phyloP scores from a whole-genome alignment of 1,284 basidiomycete genomes.

The Inonotus hispidus region DNA sequence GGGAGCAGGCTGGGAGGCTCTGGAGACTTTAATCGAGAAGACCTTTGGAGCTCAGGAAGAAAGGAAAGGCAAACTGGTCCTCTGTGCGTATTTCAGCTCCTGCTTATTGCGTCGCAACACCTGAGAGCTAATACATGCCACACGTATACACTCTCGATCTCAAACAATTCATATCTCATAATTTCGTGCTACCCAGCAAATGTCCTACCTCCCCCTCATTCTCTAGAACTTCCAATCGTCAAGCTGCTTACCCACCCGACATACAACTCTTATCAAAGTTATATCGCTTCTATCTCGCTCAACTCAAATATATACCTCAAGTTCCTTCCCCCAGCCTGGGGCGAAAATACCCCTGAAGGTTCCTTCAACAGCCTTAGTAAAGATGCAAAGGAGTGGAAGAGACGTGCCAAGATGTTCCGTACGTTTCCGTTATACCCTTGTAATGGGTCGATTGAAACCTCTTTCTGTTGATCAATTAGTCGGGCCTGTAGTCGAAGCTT shows the following conservation, averaged over 20 bases:
- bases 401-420: slow-evolving; percentile 87
- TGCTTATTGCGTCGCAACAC: neutral
- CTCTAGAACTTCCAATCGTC: slow-evolving; percentile 63
- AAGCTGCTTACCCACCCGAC: slow-evolving; percentile 70
- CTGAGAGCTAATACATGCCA: neutral
- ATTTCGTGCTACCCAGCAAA: slow-evolving; percentile 51
- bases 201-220: slow-evolving; percentile 79
- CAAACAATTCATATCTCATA: neutral
- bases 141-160: too few relatives aligned
- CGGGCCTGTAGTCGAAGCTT: slow-evolving; percentile 67
- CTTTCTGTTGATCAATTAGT: slow-evolving; percentile 47
- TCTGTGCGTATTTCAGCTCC: slow-evolving; percentile 51
- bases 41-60: slow-evolving; percentile 38
- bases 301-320: slow-evolving; percentile 71
- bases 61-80: slow-evolving; percentile 53
- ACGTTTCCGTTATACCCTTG: slow-evolving; percentile 32
- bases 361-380: slow-evolving; percentile 42
- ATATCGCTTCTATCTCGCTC: slow-evolving; percentile 71
- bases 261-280: slow-evolving; percentile 71
- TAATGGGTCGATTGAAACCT: neutral
- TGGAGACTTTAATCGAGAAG: slow-evolving; percentile 71
- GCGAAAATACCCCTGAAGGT: slow-evolving; percentile 50
- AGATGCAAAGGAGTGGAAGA: slow-evolving; percentile 69
- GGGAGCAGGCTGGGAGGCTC: slow-evolving; percentile 60
- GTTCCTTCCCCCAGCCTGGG: slow-evolving; percentile 75